These are phyloP conservation scores for Penicillium lagena DNA, from an alignment of 495 filamentous ascomycete species.

Conservation along the genomic window DNA sequence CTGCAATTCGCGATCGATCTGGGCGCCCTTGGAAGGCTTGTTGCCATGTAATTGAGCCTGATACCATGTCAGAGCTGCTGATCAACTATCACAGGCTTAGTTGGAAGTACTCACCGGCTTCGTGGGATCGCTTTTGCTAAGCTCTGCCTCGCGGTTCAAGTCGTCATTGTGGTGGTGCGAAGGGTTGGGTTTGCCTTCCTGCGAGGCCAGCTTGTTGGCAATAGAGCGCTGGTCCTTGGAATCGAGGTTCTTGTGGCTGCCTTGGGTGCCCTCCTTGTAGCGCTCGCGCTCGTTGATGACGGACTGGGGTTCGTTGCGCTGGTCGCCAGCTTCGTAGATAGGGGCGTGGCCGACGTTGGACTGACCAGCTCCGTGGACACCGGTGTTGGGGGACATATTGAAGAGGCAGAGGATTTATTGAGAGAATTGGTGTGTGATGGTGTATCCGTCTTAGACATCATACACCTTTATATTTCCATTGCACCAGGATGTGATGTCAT, in stretches of 20 bases:
- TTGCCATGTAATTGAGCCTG: conserved; percentile 69
- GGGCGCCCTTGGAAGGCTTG: conserved; percentile 61
- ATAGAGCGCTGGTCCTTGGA: too few relatives aligned
- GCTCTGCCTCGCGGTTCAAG: conserved; percentile 47
- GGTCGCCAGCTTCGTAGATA: conserved; percentile 64
- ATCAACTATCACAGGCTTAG: too few relatives aligned
- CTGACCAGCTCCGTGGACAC: conserved; percentile 16
- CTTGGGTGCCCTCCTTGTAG: conserved; percentile 54
- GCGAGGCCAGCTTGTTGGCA: too few relatives aligned
- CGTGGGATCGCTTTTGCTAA: conserved; percentile 60
- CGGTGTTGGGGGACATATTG: background rate
- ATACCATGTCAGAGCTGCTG: background rate
- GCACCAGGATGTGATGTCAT: conserved; percentile 27
- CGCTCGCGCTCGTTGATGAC: conserved; percentile 47
- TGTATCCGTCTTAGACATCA: background rate
- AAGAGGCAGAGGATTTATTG: background rate
- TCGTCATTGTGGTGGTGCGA: conserved; percentile 27
- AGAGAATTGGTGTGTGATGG: too few relatives aligned
- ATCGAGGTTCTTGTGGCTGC: too few relatives aligned
- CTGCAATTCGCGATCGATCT: conserved; percentile 64
- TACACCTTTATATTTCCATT: conserved; percentile 7
- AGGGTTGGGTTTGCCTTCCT: conserved; percentile 17
- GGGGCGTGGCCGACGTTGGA: conserved; percentile 47
- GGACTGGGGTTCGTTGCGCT: conserved; percentile 55
- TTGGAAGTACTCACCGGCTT: conserved; percentile 48